Base-by-base conservation (phyloP, 371 early-diverging fungal genomes). In the Mortierella sp. region DNA sequence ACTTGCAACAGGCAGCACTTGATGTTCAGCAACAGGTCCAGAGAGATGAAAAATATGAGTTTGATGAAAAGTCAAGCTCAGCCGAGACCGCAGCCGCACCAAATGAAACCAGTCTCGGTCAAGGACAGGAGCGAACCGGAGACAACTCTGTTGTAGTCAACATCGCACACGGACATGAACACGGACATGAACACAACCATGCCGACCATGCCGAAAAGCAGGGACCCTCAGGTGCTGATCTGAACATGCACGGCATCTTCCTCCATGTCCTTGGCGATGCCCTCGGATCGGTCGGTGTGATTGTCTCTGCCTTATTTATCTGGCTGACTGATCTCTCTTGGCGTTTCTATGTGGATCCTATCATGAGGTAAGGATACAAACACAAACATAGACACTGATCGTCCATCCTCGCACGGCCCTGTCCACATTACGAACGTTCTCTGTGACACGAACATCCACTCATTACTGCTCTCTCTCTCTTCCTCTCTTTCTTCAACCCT, bases 211-310 rank as follows among this genome's bases (percentile, higher is more conserved):
- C 84, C 50, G 80, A 74, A 16, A 58, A 62, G 37, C 58, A 64
- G 25, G 25, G 62, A 46, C 55, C 70, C 16, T 60, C 66, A 1
- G 80, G 84, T 45, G 85, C 91, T 3, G 88, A 91, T 63, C 82
- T 95, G 45, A 96, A 97, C 81, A 96, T 96, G 96, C 91, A 86
- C 58, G 97, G 97, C 47, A 93, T 98, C 21, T 97, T 97, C 82
- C 85, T 98, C 46, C 98, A 99, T 83, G 95, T 97, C 26, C 74
- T 97, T 25, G 98, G 99, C 45, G 99, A 99, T 83, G 92, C 96
- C 12, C 84, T 98, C n/a, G 96, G 95, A 37, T 94, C 94, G 57
- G 82, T 97, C 23, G 99, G 95, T 9, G 98, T 98, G 12, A 95
- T 99, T 63, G 83, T 90, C 47, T 89, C 94, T 37, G 91, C 94